Conservation (phyloP, 75 land plant genomes). For the Larix kaempferi region DNA sequence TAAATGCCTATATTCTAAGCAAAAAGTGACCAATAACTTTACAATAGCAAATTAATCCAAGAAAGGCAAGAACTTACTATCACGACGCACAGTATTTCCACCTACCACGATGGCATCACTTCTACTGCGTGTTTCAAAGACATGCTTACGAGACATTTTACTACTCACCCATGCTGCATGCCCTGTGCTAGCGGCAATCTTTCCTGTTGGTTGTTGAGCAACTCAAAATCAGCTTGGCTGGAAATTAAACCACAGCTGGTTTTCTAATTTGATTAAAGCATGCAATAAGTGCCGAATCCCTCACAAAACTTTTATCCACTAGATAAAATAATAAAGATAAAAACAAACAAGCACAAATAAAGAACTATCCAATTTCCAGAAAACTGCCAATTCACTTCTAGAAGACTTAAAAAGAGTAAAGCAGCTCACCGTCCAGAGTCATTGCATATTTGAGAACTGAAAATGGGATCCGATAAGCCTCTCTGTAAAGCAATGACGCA, state of each 20-base stretch:
- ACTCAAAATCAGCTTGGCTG: background rate
- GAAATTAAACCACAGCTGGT: background rate
- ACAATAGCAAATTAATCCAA: background rate
- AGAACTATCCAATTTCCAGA: constrained; percentile 6
- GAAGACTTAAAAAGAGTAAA: constrained; percentile 7
- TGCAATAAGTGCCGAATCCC: background rate
- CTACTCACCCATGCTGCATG: constrained; percentile 99
- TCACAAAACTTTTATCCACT: background rate
- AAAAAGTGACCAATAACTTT: background rate
- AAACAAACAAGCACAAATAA: background rate
- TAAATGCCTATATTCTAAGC: background rate
- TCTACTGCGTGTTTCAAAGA: constrained; percentile 79
- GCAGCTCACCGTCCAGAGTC: constrained; percentile 93
- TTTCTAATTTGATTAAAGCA: background rate
- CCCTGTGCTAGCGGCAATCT: constrained; percentile 97
- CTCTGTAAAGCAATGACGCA: constrained; percentile 88
- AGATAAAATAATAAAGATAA: background rate
- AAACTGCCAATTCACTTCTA: background rate
- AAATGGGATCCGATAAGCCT: constrained; percentile 71
- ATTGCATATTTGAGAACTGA: constrained; percentile 98
- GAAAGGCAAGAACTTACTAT: constrained; percentile 44
- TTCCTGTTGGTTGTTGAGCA: constrained; percentile 44
- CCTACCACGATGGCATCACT: constrained; percentile 98
- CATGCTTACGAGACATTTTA: constrained; percentile 70
- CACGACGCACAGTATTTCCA: constrained; percentile 96